These are phyloP conservation scores for Vachellia collinsii DNA, from an alignment of 306 rosid genomes.

Conservation along the genomic window DNA sequence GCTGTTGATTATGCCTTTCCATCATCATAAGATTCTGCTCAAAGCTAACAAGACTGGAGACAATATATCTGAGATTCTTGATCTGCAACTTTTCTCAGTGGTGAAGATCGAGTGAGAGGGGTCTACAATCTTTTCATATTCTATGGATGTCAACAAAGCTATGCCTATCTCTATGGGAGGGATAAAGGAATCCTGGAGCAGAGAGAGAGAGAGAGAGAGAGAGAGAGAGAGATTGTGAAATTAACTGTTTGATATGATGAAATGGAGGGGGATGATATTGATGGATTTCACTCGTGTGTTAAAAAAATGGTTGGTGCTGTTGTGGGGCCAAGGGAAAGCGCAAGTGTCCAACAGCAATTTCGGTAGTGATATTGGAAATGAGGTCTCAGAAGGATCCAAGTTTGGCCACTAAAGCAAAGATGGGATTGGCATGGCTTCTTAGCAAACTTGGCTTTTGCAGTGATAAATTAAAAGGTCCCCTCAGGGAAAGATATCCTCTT, in stretches of 20 bases:
- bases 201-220: slow-evolving; percentile 25
- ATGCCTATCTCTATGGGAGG: slow-evolving; percentile 29
- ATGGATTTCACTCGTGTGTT: slow-evolving; percentile 49
- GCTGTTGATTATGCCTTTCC: slow-evolving; percentile 61
- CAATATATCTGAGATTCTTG: slow-evolving; percentile 35
- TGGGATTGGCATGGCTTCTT: slow-evolving; percentile 57
- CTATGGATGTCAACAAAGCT: slow-evolving; percentile 49
- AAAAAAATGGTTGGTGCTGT: slow-evolving; percentile 31
- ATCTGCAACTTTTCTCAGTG: slow-evolving; percentile 26
- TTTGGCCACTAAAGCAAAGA: slow-evolving; percentile 49
- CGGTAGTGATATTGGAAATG: slow-evolving; percentile 60
- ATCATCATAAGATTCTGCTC: slow-evolving; percentile 51
- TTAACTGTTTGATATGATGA: slow-evolving; percentile 11
- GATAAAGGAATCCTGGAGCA: slow-evolving; percentile 2
- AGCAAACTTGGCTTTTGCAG: slow-evolving; percentile 42
- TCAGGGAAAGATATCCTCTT: slow-evolving; percentile 6
- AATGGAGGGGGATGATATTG: slow-evolving; percentile 39
- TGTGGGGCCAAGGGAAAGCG: slow-evolving; percentile 63
- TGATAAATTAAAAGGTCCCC: slow-evolving; percentile 15
- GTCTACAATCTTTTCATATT: slow-evolving; percentile 42
- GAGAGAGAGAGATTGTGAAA: slow-evolving; percentile 40
- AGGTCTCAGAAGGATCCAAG: slow-evolving; percentile 66
- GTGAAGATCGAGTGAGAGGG: slow-evolving; percentile 20
- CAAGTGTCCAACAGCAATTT: slow-evolving; percentile 47
- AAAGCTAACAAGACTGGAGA: slow-evolving; percentile 25